phyloP scores from a whole-genome alignment of 1,284 basidiomycete species.

The Hymenochaete sp. region DNA sequence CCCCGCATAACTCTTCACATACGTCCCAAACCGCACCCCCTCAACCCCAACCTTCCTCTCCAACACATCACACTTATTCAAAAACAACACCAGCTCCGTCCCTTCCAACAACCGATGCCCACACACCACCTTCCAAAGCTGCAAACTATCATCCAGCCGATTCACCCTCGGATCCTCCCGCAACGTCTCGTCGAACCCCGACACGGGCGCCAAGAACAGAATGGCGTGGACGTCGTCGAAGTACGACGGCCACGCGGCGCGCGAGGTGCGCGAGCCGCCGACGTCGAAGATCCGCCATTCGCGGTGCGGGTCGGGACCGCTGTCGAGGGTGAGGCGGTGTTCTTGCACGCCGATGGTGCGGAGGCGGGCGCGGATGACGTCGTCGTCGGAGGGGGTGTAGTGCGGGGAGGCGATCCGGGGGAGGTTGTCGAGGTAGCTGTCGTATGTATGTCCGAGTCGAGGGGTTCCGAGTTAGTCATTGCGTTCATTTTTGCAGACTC shows the following conservation, averaged over 20 bases:
- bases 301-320: constrained; percentile 17
- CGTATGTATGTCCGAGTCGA: neutral
- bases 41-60: constrained; percentile 29
- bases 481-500: neutral
- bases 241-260: constrained; percentile 40
- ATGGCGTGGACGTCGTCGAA: constrained; percentile 66
- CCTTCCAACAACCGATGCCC: constrained; percentile 46
- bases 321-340: constrained; percentile 29
- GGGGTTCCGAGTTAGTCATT: neutral
- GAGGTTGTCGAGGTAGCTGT: constrained; percentile 49
- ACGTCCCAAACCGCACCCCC: constrained; percentile 28
- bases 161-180: constrained; percentile 52
- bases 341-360: constrained; percentile 35
- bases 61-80: constrained; percentile 58
- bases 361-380: constrained; percentile 63
- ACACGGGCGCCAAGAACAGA: constrained; percentile 64
- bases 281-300: constrained; percentile 36
- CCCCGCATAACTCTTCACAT: constrained; percentile 47
- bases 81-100: constrained; percentile 50
- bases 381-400: constrained; percentile 63
- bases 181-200: constrained; percentile 56
- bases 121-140: constrained; percentile 53
- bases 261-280: constrained; percentile 30
- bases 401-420: constrained; percentile 49
- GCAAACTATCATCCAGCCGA: constrained; percentile 57